Percentiles rank a stretch among this genome's conserved stretches.
These are phyloP conservation scores for Jasminum sambac DNA, from an alignment of 257 asterid genomes.

Conservation along the genomic window DNA sequence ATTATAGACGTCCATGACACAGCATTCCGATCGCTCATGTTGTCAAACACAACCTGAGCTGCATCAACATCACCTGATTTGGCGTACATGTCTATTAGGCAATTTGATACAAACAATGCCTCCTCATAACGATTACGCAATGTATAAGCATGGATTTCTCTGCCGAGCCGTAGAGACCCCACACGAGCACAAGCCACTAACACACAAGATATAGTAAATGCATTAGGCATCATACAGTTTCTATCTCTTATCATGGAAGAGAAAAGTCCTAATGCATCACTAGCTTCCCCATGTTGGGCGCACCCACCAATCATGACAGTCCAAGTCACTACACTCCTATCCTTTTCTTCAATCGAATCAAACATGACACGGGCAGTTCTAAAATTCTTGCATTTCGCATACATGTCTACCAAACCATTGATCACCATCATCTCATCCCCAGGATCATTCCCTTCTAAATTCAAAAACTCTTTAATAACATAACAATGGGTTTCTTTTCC, in stretches of 20 bases:
- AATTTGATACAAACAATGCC: constrained; percentile 71
- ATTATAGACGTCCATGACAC: constrained; percentile 88
- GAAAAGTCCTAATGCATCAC: constrained; percentile 64
- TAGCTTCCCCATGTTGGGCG: constrained; percentile 86
- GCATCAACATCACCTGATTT: constrained; percentile 86
- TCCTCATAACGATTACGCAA: constrained; percentile 59
- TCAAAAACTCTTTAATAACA: constrained; percentile 43
- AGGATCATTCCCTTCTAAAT: constrained; percentile 41
- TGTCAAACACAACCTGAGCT: constrained; percentile 66
- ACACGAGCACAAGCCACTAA: constrained; percentile 83
- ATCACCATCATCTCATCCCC: constrained; percentile 87
- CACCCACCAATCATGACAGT: constrained; percentile 87
- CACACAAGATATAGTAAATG: constrained; percentile 73
- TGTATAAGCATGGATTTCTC: constrained; percentile 70
- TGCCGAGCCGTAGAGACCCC: constrained; percentile 63
- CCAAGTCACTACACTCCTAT: constrained; percentile 87
- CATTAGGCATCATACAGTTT: constrained; percentile 56
- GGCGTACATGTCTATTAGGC: constrained; percentile 87
- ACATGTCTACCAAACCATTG: constrained; percentile 81
- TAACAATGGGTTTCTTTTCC: constrained; percentile 79
- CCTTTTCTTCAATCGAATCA: constrained; percentile 42
- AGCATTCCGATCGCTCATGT: constrained; percentile 52
- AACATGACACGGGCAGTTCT: constrained; percentile 55
- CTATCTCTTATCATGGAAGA: constrained; percentile 54
- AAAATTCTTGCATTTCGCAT: constrained; percentile 68